Evolutionary conservation across 2,329 filamentous ascomycete genomes (phyloP), one percentile per base, ranked within the genome.

Genomic region (Arthrobotrys sphaeroides): DNA sequence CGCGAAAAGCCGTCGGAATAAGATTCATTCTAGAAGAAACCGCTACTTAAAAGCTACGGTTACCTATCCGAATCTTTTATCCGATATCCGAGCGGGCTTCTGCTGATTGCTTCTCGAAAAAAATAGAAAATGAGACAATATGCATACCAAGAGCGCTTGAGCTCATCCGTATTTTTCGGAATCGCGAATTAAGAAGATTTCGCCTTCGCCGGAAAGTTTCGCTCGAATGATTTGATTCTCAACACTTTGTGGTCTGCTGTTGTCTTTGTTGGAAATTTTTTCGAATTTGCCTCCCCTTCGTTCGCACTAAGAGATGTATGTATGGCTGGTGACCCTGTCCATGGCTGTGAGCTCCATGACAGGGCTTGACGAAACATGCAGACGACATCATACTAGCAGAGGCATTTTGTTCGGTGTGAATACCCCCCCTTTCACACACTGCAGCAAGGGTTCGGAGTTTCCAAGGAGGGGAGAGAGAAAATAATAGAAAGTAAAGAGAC

Each of bases 391-490:
- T 53, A 53, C 33, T n/a, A 33, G 28, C 47, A 53, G 47, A 53
- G 47, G 47, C 26, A 53, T 53, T 53, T 53, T 53, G 47, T 31
- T 53, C 47, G 16, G 28, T 49, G 45, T 24, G 26, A 7, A 28
- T 22, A 22, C 26, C 5, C n/a, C 47, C 62, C 62, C 42, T 51
- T 60, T 53, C 6, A 13, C 47, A 16, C 9, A 28, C 65, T 61
- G 65, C 65, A 68, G 53, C 65, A 68, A 51, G 65, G 65, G 53
- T 67, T 20, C 33, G 16, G 36, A 40, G n/a, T 53, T 53, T 53
- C 26, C 26, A 53, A 53, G 28, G n/a, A n/a, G n/a, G n/a, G 43
- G 22, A 45, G 36, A 40, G 61, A 66, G 22, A 43, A 40, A 45
- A 31, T 40, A n/a, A 40, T 26, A 9, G 18, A 57, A 59, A 13